Evolutionary conservation across 2,329 filamentous ascomycete species (phyloP), one percentile per base, ranked within the genome.

Genomic region (Lachnellula cervina): DNA sequence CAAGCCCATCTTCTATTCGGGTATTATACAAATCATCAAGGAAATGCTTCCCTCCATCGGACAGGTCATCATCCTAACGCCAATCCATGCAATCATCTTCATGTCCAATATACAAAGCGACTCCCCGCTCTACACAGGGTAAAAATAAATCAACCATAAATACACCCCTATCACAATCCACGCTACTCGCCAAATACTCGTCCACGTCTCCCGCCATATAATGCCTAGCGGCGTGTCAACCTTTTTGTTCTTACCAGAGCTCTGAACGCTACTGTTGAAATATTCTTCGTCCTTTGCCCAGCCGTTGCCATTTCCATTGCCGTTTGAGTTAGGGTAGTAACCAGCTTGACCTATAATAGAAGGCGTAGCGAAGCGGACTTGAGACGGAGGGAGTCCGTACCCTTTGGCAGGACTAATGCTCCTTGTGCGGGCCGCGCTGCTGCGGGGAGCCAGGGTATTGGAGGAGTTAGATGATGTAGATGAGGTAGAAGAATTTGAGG

Each of bases 141-240:
- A 57, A 42, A 56, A 78, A 73, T 80, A 83, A 55, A 86, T 76
- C 63, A 93, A 72, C 73, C 84, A 89, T 32, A 76, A 76, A 77
- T 88, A 94, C 69, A 84, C 84, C 14, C 74, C 61, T 45, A 85
- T 70, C 19, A 82, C 83, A 70, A 88, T 80, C 77, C 80, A 82
- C 5, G 76, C 77, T 3, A 91, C 84, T 48, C 80, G 76, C 73
- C 81, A 83, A 17, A 85, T 64, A 45, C 81, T 85, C 8, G 76
- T 79, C 71, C 77, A 78, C 38, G 90, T 72, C 69, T 93, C 87
- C 25, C 76, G 74, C 34, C 74, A 68, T 5, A 88, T 78, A 4
- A 82, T 68, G 1, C 70, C 69, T 2, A 80, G 68, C 21, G 70
- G 74, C 50, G 73, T 62, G 28, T 34, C 52, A 19, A 52, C 37